phyloP scores from a whole-genome alignment of 768 basidiomycete species.

The Chalciporus pseudorubinellus region DNA sequence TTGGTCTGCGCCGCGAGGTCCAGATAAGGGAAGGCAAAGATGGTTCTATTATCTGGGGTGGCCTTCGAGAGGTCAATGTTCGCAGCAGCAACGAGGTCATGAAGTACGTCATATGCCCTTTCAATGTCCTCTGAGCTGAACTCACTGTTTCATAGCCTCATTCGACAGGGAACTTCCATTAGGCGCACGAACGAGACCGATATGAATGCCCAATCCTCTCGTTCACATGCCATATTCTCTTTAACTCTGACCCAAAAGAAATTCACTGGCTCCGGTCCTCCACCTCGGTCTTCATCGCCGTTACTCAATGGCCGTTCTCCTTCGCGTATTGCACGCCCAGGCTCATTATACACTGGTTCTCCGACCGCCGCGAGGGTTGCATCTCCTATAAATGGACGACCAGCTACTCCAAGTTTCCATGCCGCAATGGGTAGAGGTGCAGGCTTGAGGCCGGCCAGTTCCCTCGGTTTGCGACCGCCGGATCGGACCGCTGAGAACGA shows the following conservation, averaged over 20 bases:
- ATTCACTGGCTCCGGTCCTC: conserved; percentile 65
- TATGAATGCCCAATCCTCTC: conserved; percentile 98
- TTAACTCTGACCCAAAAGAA: conserved; percentile 91
- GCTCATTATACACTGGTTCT: conserved; percentile 60
- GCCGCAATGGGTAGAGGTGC: conserved; percentile 69
- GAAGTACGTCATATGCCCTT: conserved; percentile 55
- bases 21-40: conserved; percentile 97
- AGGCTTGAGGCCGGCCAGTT: conserved; percentile 71
- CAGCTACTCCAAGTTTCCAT: conserved; percentile 76
- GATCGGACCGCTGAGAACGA: conserved; percentile 47
- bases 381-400: conserved; percentile 76
- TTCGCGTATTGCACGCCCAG: conserved; percentile 80
- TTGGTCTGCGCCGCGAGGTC: conserved; percentile 74
- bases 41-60: conserved; percentile 96
- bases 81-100: conserved; percentile 85
- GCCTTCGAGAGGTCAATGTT: conserved; percentile 90
- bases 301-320: conserved; percentile 71
- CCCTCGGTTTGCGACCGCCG: conserved; percentile 65
- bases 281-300: conserved; percentile 76
- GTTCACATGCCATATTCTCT: conserved; percentile 99
- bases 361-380: conserved; percentile 46
- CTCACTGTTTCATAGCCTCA: conserved; percentile 53
- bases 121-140: conserved; percentile 12
- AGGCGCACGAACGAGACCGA: conserved; percentile 95
- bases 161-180: conserved; percentile 86